Percentiles rank a stretch among this genome's conserved stretches.
These are phyloP conservation scores for Tolypocladium ophioglossoides DNA, from an alignment of 2,329 filamentous ascomycete species.

Conservation along the genomic window DNA sequence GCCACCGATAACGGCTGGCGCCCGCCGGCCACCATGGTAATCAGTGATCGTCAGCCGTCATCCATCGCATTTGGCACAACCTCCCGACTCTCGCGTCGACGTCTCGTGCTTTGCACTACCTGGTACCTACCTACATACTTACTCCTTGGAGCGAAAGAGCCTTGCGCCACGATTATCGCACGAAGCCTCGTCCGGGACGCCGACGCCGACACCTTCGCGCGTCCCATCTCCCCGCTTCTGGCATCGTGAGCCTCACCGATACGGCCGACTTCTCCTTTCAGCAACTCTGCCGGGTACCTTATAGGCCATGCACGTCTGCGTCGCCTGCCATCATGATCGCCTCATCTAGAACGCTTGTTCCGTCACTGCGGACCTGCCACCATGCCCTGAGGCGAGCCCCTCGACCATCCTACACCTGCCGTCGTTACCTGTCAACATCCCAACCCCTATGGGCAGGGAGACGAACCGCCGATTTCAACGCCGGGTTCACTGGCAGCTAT, in stretches of 20 bases:
- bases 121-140: too few relatives aligned
- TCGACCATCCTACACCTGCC: background rate
- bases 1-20: background rate
- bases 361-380: conserved; percentile 2
- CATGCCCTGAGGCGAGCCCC: background rate
- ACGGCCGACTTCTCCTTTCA: background rate
- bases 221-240: background rate
- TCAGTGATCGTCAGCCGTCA: background rate
- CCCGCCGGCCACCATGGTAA: background rate
- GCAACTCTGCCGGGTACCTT: background rate
- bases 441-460: conserved; percentile 18
- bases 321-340: conserved; percentile 9
- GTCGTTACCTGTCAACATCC: conserved; percentile 15
- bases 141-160: background rate
- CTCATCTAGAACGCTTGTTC: conserved; percentile 29
- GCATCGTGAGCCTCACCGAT: background rate
- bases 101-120: background rate
- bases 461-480: conserved; percentile 40
- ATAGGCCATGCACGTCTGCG: background rate
- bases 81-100: background rate
- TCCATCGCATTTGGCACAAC: background rate
- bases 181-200: background rate
- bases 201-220: background rate
- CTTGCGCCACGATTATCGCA: background rate
- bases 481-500: conserved; percentile 49